Base-by-base conservation (phyloP, 78 protist species). In the Corallochytrium limacisporum region DNA sequence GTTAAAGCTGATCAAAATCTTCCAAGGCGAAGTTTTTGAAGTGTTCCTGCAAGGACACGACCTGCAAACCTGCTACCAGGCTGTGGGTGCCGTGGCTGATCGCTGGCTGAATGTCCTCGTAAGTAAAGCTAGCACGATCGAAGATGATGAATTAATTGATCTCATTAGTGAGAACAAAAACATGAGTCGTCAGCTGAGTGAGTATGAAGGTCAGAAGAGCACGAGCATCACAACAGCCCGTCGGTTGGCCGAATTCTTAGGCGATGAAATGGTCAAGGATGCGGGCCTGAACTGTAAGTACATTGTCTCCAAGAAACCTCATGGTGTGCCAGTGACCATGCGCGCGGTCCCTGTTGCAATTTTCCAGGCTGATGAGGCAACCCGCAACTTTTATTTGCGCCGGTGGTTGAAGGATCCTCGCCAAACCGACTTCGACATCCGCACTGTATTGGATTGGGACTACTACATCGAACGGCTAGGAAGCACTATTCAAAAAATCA, bases 281-380 rank as follows among this genome's bases (percentile, higher is more conserved):
- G 78, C 81, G 62, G 97, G 98, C 57, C 84, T 96, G 9, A 16
- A 32, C 42, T 94, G 98, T 62, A 35, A 54, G 1, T 95, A 66
- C 51, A 71, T 96, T 65, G 61, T 96, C 29, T 46, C 94, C 0
- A n/a, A 51, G 43, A 29, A 32, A 15, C 98, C 98, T 4, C 31
- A 32, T 0, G 97, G 91, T 26, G 74, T 75, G 32, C 86, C 96
- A 18, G 96, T 91, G 3, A 85, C 97, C 2, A 94, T 87, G 40
- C 70, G 99, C n/a, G 90, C 97, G 3, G 48, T 96, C 2, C 99
- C 99, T 1, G 56, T 80, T 16, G 85, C 48, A 22, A 88, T 96
- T 28, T 94, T 96, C 78, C 1, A 26, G 22, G 75, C 66, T 31
- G 68, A 69, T 29, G n/a, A 9, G 18, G 43, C 9, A 7, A 49